Conservation (phyloP, 768 basidiomycete genomes). For the Leccinum pellstonianum region DNA sequence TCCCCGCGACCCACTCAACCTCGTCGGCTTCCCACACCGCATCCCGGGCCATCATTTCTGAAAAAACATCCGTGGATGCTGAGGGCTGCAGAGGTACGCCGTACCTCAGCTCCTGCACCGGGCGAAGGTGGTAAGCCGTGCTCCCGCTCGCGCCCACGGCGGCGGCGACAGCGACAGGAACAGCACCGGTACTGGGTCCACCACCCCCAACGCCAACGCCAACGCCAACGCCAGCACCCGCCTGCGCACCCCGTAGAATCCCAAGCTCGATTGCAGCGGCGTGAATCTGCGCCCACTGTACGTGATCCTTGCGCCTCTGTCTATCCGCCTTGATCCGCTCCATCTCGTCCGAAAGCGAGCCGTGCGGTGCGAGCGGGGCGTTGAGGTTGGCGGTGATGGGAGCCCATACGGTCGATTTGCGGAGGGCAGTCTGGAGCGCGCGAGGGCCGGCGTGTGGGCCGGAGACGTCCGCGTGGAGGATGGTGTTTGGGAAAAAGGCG, state of each 20-base stretch:
- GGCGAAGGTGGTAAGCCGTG: slow-evolving; percentile 32
- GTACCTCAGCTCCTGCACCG: slow-evolving; percentile 40
- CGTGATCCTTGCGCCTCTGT: slow-evolving; percentile 60
- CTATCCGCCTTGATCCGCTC: slow-evolving; percentile 60
- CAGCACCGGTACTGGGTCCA: too few species aligned
- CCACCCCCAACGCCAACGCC: too few species aligned
- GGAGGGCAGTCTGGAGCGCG: slow-evolving; percentile 57
- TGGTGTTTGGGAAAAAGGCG: slow-evolving; percentile 44
- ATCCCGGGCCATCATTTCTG: slow-evolving; percentile 61
- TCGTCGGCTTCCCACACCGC: slow-evolving; percentile 66
- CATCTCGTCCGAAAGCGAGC: slow-evolving; percentile 57
- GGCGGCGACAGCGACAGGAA: background rate
- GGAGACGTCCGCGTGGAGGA: slow-evolving; percentile 53
- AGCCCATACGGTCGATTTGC: slow-evolving; percentile 56
- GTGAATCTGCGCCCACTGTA: slow-evolving; percentile 67
- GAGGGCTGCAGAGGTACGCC: slow-evolving; percentile 20
- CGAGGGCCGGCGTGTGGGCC: slow-evolving; percentile 57
- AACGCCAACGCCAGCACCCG: background rate
- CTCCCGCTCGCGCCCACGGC: slow-evolving; percentile 14
- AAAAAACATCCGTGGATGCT: slow-evolving; percentile 42
- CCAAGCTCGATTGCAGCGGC: slow-evolving; percentile 62
- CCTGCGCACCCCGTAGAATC: slow-evolving; percentile 35
- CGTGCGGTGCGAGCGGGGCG: background rate
- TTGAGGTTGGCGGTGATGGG: slow-evolving; percentile 22
- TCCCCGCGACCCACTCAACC: slow-evolving; percentile 68